A percentile compares a stretch with the other conserved stretches of the same genome.
These are phyloP conservation scores for Tylopilus subfusipes DNA, from an alignment of 768 basidiomycete species.

Conservation along the genomic window DNA sequence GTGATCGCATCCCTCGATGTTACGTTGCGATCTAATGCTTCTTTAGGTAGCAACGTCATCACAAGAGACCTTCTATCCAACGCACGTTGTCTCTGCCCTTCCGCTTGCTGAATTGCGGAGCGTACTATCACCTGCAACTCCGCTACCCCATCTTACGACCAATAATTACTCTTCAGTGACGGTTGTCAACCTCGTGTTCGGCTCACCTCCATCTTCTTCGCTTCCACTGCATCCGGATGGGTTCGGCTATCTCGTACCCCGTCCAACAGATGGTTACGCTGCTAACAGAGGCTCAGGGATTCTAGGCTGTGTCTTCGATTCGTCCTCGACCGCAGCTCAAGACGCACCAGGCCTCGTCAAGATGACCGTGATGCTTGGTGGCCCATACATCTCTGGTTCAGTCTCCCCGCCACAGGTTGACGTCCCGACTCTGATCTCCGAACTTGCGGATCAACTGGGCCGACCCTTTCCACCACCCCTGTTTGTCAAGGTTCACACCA, in stretches of 20 bases:
- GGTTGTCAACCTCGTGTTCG: constrained; percentile 88
- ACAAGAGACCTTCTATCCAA: constrained; percentile 38
- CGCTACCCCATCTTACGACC: constrained; percentile 61
- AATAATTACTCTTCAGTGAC: constrained; percentile 78
- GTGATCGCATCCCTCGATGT: constrained; percentile 30
- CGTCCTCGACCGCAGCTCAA: constrained; percentile 64
- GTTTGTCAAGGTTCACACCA: constrained; percentile 48
- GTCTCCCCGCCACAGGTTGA: constrained; percentile 22
- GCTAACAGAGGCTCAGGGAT: constrained; percentile 41
- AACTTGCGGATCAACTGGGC: constrained; percentile 46
- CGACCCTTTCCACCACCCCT: constrained; percentile 52
- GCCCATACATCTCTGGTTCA: constrained; percentile 48
- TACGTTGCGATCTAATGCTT: constrained; percentile 3
- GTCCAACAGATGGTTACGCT: constrained; percentile 57
- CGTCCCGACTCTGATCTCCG: constrained; percentile 23
- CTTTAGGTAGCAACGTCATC: constrained; percentile 34
- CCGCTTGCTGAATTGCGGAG: constrained; percentile 53
- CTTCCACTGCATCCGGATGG: constrained; percentile 70
- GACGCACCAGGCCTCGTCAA: constrained; percentile 58
- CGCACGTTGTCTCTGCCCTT: constrained; percentile 76
- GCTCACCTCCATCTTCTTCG: constrained; percentile 36
- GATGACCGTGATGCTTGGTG: constrained; percentile 88
- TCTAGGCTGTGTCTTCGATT: constrained; percentile 90
- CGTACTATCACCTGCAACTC: constrained; percentile 38
- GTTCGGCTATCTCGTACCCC: constrained; percentile 93